Conservation (phyloP, 2,329 filamentous ascomycete genomes). For the Hirsutella rhossiliensis region DNA sequence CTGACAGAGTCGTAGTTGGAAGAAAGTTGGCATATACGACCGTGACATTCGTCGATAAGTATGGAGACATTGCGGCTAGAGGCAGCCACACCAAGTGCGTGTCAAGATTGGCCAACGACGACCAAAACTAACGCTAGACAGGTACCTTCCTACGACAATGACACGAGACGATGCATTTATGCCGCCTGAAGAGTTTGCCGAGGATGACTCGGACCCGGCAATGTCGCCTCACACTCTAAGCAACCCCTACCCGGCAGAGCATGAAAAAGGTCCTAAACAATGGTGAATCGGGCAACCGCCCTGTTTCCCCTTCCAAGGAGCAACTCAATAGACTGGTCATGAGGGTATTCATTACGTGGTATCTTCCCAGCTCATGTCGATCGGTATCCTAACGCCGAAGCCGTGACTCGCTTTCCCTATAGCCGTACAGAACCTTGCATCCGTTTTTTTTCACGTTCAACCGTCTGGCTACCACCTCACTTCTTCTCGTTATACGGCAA, state of each 20-base stretch:
- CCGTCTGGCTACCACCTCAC: not conserved
- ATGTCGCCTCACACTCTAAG: not conserved
- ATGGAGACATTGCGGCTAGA: constrained; percentile 47
- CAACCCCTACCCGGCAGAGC: not conserved
- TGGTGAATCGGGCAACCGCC: no score
- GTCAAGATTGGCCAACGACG: not conserved
- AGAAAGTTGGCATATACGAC: constrained; percentile 51
- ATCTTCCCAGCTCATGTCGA: no score
- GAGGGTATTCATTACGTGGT: no score
- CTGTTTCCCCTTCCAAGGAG: no score
- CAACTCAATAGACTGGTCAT: no score
- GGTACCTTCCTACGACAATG: constrained; percentile 29
- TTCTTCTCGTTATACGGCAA: constrained; percentile 13
- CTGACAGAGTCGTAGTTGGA: constrained; percentile 36
- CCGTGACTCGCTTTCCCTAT: not conserved
- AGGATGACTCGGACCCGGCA: constrained; percentile 13
- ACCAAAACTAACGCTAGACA: constrained; percentile 10
- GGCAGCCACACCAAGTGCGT: constrained; percentile 55
- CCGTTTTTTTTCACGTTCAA: not conserved
- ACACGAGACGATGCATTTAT: constrained; percentile 23
- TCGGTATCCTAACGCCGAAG: no score
- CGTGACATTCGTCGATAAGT: constrained; percentile 44
- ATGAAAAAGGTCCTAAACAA: no score
- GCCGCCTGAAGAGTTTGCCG: constrained; percentile 20
- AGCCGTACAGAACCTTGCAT: not conserved